Conservation (phyloP, 352 stramenopile genomes). For the Pythium sp. region DNA sequence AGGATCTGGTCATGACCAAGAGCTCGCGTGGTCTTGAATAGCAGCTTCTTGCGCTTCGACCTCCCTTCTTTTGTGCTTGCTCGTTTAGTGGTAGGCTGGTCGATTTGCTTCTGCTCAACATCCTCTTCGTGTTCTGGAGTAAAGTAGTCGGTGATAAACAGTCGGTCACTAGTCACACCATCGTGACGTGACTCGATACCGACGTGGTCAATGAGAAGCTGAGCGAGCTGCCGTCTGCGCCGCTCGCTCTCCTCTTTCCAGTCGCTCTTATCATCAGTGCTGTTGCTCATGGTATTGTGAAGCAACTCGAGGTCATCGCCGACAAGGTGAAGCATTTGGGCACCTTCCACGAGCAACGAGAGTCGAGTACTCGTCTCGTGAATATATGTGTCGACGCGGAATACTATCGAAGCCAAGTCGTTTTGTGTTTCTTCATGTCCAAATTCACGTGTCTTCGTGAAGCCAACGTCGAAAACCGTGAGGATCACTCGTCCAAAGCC, state of each 20-base stretch:
- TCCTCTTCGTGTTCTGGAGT: not conserved
- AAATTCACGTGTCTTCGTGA: conserved; percentile 15
- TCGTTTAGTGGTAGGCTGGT: not conserved
- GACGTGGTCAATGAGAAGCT: conserved; percentile 47
- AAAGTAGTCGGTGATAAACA: conserved; percentile 52
- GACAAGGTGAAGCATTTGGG: conserved; percentile 44
- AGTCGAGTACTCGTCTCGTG: conserved; percentile 42
- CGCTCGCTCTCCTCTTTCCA: conserved; percentile 9
- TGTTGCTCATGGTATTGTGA: too few relatives aligned
- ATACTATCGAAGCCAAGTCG: conserved; percentile 6
- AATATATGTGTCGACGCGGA: conserved; percentile 66
- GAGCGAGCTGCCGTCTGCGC: conserved; percentile 27
- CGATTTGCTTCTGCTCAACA: not conserved
- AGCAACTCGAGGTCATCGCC: conserved; percentile 24
- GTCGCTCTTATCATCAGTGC: not conserved
- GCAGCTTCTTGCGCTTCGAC: not conserved
- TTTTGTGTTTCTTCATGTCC: not conserved
- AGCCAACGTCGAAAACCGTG: conserved; percentile 54
- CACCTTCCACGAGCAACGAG: conserved; percentile 41
- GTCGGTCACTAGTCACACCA: conserved; percentile 29
- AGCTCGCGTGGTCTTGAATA: conserved; percentile 51
- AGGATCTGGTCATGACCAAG: conserved; percentile 37
- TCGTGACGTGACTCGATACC: conserved; percentile 53
- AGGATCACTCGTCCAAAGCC: conserved; percentile 45
- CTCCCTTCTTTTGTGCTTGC: not conserved